Base-by-base conservation (phyloP, 2,329 filamentous ascomycete species). In the Clarireedia homoeocarpa region DNA sequence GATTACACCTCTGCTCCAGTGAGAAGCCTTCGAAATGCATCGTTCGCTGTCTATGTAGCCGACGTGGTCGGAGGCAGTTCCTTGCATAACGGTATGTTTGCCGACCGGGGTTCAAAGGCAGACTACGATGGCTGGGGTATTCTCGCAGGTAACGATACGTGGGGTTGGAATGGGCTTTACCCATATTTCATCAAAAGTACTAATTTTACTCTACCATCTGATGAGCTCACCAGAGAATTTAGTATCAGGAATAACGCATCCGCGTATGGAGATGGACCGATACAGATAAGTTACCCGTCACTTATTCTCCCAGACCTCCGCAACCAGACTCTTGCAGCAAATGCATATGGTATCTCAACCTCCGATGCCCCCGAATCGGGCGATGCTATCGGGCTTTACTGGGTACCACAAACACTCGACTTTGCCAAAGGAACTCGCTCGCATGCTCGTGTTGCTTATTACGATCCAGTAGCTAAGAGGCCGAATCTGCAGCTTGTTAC, bases 101-200 rank as follows among this genome's bases (percentile, higher is more conserved):
- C 59, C 59, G 58, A 58, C 17, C 51, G 61, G 46, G 62, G 60
- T 12, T 56, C 59, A 20, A 55, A 34, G 38, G 59, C 55, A 15
- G 62, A 62, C 34, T 72, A 73, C 46, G 65, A 75, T 52, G 62
- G 68, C 1, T 77, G 74, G 73, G 67, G 66, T 36, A 58, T 62
- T 1, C 59, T 76, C 6, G 49, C 42, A 7, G 73, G 73, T 0
- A 74, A 75, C 40, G 36, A 52, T 66, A 70, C 56, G 57, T 56
- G 59, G 58, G 59, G 66, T 1, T 72, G 72, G 36, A 74, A 71
- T 71, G 67, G 65, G 60, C 24, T 68, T 27, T 58, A 58, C 20
- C 73, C 71, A 2, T 76, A 75, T 58, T 71, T 76, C 56, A 66
- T 66, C 17, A 74, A 73, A 38, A 51, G 49, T 10, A 51, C 38